These are phyloP conservation scores for Sanguinoderma infundibulare DNA, from an alignment of 1,284 basidiomycete genomes.

Conservation along the genomic window DNA sequence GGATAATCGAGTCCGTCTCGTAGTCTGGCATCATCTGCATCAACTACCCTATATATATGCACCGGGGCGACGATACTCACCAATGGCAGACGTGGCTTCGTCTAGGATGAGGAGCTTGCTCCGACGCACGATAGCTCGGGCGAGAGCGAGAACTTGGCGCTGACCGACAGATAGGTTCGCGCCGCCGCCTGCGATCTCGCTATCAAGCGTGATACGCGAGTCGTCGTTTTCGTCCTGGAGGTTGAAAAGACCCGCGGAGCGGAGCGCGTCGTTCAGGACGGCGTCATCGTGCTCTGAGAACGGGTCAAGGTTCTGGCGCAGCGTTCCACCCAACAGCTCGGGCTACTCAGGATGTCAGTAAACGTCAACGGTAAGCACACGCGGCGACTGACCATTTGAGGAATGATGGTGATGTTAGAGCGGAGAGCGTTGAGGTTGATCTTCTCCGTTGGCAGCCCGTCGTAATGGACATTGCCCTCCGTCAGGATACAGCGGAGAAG, in stretches of 20 bases:
- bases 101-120: conserved; percentile 69
- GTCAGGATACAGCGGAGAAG: conserved; percentile 50
- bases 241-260: conserved; percentile 52
- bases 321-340: conserved; percentile 63
- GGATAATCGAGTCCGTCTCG: conserved; percentile 62
- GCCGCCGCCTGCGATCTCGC: conserved; percentile 59
- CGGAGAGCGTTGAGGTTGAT: conserved; percentile 66
- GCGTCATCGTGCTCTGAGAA: conserved; percentile 79
- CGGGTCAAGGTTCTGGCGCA: conserved; percentile 70
- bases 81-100: conserved; percentile 46
- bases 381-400: conserved; percentile 35
- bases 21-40: conserved; percentile 44
- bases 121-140: conserved; percentile 60
- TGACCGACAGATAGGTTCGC: conserved; percentile 62
- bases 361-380: neutral
- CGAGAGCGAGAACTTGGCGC: conserved; percentile 64
- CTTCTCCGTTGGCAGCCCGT: conserved; percentile 34
- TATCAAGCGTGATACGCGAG: conserved; percentile 58
- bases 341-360: conserved; percentile 45
- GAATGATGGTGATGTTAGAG: conserved; percentile 53
- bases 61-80: neutral
- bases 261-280: conserved; percentile 52
- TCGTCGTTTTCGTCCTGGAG: conserved; percentile 54
- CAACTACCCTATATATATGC: neutral
- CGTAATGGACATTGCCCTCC: conserved; percentile 46